phyloP scores from a whole-genome alignment of 1,284 basidiomycete genomes.

The Cerrena zonata region DNA sequence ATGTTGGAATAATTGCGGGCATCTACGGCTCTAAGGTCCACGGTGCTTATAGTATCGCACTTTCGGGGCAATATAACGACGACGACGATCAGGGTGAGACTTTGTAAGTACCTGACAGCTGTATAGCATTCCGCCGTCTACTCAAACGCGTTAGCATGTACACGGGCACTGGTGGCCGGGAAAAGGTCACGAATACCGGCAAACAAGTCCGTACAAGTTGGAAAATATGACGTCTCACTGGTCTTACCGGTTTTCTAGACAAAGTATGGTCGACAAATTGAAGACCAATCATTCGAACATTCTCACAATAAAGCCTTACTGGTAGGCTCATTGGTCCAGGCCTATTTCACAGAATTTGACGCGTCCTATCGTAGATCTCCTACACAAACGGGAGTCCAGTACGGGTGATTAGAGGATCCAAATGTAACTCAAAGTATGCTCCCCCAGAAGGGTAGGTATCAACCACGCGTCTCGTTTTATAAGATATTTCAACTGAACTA shows the following conservation, averaged over 20 bases:
- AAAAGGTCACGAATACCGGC: neutral
- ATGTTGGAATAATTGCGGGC: slow-evolving; percentile 16
- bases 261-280: slow-evolving; percentile 24
- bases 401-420: slow-evolving; percentile 35
- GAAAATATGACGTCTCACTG: neutral
- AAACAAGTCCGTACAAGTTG: neutral
- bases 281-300: slow-evolving; percentile 32
- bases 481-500: neutral
- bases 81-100: slow-evolving; percentile 33
- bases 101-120: slow-evolving; percentile 34
- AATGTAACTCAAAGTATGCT: slow-evolving; percentile 21
- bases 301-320: slow-evolving; percentile 28
- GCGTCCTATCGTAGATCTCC: slow-evolving; percentile 22
- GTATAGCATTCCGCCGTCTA: too few relatives aligned
- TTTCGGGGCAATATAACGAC: slow-evolving; percentile 39
- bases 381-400: slow-evolving; percentile 31
- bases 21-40: slow-evolving; percentile 18
- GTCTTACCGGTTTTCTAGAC: slow-evolving; percentile 7
- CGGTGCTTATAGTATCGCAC: slow-evolving; percentile 37
- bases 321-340: slow-evolving; percentile 22
- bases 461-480: neutral
- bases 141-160: slow-evolving; percentile 30
- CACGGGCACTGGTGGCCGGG: slow-evolving; percentile 30
- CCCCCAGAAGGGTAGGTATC: slow-evolving; percentile 30
- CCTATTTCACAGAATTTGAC: neutral